Evolutionary conservation across 1,139 yeast genomes (phyloP).

Genomic region (Candida sp.): DNA sequence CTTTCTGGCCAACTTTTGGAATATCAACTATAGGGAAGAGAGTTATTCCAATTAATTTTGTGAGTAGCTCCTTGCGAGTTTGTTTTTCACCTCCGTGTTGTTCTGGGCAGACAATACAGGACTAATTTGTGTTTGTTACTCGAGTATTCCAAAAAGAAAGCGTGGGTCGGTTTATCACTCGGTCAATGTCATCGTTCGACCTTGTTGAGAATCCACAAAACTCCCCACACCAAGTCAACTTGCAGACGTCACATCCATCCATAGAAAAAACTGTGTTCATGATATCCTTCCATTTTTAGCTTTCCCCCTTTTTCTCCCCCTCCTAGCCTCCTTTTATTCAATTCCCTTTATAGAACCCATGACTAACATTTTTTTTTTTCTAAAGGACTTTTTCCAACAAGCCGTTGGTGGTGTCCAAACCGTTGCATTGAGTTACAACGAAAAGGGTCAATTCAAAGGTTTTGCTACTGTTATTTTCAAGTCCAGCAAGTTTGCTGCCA

Average conservation of each 20-base stretch:
- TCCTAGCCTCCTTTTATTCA: neutral
- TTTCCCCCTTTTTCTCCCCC: constrained; percentile 1
- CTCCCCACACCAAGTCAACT: neutral
- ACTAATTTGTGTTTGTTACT: neutral
- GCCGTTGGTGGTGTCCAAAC: constrained; percentile 86
- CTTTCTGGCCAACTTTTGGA: neutral
- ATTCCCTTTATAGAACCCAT: constrained; percentile 1
- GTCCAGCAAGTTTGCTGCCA: constrained; percentile 63
- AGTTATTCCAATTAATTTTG: constrained; percentile 14
- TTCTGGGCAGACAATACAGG: constrained; percentile 4
- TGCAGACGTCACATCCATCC: neutral
- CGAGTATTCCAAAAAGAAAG: neutral
- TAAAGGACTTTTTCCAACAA: constrained; percentile 85
- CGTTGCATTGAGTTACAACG: constrained; percentile 79
- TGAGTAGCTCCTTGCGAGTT: constrained; percentile 7
- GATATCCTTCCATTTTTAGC: neutral
- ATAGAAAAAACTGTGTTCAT: neutral
- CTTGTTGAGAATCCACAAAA: no score
- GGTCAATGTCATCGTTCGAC: no score
- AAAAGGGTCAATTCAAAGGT: constrained; percentile 91
- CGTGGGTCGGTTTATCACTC: neutral
- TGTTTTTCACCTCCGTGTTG: neutral
- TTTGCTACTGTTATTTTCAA: constrained; percentile 86
- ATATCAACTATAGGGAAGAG: neutral
- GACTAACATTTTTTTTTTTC: constrained; percentile 25